phyloP scores from a whole-genome alignment of 345 rosid genomes.

The Populus tremula region DNA sequence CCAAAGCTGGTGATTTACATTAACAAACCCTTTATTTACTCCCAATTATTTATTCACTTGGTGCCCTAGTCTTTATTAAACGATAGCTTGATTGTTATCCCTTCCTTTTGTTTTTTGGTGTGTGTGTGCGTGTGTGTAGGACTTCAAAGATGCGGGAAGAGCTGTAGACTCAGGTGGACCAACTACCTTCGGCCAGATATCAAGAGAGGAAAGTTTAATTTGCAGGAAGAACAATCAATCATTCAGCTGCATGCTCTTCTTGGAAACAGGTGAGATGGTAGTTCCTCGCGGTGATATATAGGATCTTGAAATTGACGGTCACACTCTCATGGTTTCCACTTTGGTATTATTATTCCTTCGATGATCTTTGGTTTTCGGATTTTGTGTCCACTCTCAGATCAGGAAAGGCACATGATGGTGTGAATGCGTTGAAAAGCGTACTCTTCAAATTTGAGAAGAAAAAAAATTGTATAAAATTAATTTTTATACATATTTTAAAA shows the following conservation, averaged over 20 bases:
- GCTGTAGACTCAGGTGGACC: constrained; percentile 18
- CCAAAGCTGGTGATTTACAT: constrained; percentile 3
- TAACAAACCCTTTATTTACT: not conserved
- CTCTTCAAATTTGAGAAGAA: too few species aligned
- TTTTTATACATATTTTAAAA: too few species aligned
- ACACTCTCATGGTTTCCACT: not conserved
- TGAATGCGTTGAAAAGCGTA: too few species aligned
- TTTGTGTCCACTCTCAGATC: not conserved
- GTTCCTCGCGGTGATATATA: not conserved
- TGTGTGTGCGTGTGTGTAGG: not conserved
- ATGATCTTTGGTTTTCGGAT: not conserved
- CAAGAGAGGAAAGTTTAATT: constrained; percentile 16
- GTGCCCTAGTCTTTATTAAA: not conserved
- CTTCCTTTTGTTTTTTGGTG: not conserved
- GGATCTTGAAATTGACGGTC: not conserved
- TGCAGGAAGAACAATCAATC: constrained; percentile 15
- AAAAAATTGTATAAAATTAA: too few species aligned
- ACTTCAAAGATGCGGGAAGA: constrained; percentile 18
- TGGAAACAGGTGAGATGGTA: constrained; percentile 11
- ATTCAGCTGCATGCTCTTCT: constrained; percentile 20
- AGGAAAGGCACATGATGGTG: too few species aligned
- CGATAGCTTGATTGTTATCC: not conserved
- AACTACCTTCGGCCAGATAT: constrained; percentile 16
- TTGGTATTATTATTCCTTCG: not conserved
- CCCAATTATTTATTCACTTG: not conserved